Conservation (phyloP, 2,329 filamentous ascomycete species). For the Amauroascus verrucosus region DNA sequence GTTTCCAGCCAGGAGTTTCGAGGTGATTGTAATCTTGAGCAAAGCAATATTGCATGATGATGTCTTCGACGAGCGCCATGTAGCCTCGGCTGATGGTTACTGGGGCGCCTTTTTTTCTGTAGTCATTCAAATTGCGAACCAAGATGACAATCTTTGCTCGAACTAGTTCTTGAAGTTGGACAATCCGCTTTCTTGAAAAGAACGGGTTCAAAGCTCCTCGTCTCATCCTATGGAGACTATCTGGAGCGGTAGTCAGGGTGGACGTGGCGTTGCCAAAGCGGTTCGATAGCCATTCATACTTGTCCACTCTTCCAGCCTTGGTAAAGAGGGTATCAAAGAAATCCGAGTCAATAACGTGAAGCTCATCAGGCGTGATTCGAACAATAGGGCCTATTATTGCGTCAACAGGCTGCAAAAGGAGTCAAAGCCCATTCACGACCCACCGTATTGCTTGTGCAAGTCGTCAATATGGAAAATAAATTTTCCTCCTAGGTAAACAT, state of each 20-base stretch:
- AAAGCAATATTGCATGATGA: background rate
- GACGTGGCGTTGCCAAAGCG: background rate
- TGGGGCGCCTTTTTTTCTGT: background rate
- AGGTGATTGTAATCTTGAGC: background rate
- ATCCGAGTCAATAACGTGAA: conserved; percentile 18
- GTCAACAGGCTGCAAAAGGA: background rate
- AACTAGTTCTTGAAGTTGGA: background rate
- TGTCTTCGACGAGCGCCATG: background rate
- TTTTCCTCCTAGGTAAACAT: conserved; percentile 17
- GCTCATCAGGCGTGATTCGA: conserved; percentile 20
- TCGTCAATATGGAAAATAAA: conserved; percentile 23
- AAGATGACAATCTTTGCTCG: background rate
- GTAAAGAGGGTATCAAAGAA: conserved; percentile 19
- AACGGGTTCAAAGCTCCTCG: background rate
- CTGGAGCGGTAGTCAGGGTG: background rate
- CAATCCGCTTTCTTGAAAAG: background rate
- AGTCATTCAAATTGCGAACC: background rate
- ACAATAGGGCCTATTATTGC: conserved; percentile 17
- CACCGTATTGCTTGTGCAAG: conserved; percentile 26
- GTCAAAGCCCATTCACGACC: background rate
- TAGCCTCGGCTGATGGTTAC: background rate
- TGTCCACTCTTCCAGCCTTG: background rate
- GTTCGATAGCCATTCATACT: background rate
- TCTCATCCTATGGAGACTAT: background rate
- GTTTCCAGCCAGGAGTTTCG: background rate